phyloP scores from a whole-genome alignment of 2,329 filamentous ascomycete species.

The Didymella keratinophila region DNA sequence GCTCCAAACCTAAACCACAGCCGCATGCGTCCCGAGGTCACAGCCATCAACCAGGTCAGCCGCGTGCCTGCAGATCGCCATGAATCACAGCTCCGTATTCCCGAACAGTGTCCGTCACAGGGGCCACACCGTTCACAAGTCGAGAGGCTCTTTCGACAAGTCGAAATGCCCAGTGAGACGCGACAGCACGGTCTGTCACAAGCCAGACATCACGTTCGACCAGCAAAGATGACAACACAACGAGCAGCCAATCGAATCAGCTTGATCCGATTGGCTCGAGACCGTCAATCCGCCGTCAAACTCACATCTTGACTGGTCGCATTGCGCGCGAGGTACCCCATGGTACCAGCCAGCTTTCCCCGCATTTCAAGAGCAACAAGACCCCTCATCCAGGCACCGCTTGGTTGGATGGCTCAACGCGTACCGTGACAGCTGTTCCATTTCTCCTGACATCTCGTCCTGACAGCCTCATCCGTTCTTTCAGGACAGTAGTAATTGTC shows the following conservation, averaged over 20 bases:
- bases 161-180: conserved; percentile 19
- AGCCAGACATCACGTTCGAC: conserved; percentile 11
- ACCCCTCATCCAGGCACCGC: conserved; percentile 36
- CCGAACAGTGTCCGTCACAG: conserved; percentile 7
- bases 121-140: background rate
- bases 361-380: conserved; percentile 34
- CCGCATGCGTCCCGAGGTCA: conserved; percentile 5
- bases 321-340: conserved; percentile 12
- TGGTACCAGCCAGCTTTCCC: conserved; percentile 29
- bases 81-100: conserved; percentile 1
- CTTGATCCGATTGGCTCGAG: conserved; percentile 27
- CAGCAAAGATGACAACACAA: conserved; percentile 9
- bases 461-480: conserved; percentile 21
- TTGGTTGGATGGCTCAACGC: conserved; percentile 26
- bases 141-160: background rate
- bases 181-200: conserved; percentile 18
- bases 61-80: conserved; percentile 14
- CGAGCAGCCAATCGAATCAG: conserved; percentile 9
- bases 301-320: conserved; percentile 23
- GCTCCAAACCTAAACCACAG: conserved; percentile 8
- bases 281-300: conserved; percentile 17
- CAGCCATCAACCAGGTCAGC: conserved; percentile 2
- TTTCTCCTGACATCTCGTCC: conserved; percentile 23
- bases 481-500: background rate
- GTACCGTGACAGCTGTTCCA: conserved; percentile 13